A percentile compares a stretch with the other conserved stretches of the same genome.
These are phyloP conservation scores for Backusella mclennaniae DNA, from an alignment of 192 early-diverging fungal species.

Conservation along the genomic window DNA sequence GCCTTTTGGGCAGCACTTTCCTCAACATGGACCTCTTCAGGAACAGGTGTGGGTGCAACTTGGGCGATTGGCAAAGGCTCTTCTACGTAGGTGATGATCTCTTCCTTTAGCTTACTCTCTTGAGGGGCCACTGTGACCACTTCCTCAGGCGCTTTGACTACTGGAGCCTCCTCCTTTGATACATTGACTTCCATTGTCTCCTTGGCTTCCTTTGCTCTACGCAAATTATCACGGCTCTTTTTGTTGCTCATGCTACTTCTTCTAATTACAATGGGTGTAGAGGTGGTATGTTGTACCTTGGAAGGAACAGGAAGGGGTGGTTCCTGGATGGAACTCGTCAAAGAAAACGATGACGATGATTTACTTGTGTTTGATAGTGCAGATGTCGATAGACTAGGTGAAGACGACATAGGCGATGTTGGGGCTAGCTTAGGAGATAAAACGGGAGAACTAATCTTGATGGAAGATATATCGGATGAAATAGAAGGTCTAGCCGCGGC, in stretches of 20 bases:
- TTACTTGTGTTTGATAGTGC: not conserved
- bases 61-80: not conserved
- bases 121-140: not conserved
- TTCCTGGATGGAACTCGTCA: not conserved
- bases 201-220: slow-evolving; percentile 12
- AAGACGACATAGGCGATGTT: slow-evolving; percentile 4
- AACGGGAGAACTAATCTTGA: slow-evolving; percentile 20
- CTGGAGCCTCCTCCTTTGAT: not conserved
- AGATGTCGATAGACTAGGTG: not conserved
- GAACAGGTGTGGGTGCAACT: no score
- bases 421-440: not conserved
- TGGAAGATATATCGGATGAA: slow-evolving; percentile 17
- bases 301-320: not conserved
- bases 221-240: slow-evolving; percentile 31
- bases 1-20: not conserved
- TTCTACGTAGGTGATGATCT: not conserved
- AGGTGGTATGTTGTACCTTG: not conserved
- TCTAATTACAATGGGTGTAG: slow-evolving; percentile 14
- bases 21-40: not conserved
- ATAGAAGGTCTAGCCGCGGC: slow-evolving; percentile 23
- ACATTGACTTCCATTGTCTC: not conserved
- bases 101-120: not conserved
- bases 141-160: not conserved
- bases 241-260: slow-evolving; percentile 28
- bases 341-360: not conserved